Evolutionary conservation across 345 rosid genomes (phyloP), one percentile per base, ranked within the genome.

Genomic region (Eutrema yunnanense): DNA sequence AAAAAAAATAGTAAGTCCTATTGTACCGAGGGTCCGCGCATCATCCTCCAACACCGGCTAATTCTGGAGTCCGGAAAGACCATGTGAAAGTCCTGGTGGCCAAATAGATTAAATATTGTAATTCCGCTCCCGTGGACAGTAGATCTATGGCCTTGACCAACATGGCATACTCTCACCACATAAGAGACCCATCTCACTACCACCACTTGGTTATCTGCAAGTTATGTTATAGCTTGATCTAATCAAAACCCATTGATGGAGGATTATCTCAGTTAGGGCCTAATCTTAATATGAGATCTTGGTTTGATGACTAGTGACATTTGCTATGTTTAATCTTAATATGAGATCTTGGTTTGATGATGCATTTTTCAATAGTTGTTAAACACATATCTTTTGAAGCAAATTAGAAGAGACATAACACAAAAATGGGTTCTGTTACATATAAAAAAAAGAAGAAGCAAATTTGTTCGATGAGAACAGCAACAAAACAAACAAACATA

Each of bases 161-260:
- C 16, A 16, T 16, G 16, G 16, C 16, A 16, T 16, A 16, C 16
- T 16, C 16, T 16, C 16, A 16, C 16, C 16, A 16, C 16, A 16
- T 16, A 16, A 16, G 16, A 0, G 16, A 16, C 16, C 16, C 16
- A 16, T 16, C 16, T 0, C 16, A 16, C 16, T 16, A 16, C 16
- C 16, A 16, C 16, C 16, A 16, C 16, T 16, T 16, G 16, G 0
- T 16, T 16, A 16, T 16, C 48, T 56, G 3, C 71, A 55, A 44
- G 50, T 36, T 63, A 73, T 10, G 64, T 44, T 34, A 32, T 61
- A 63, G 22, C 44, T 58, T 58, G 63, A 58, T 37, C 63, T 46
- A 8, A 56, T 44, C 42, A 57, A 36, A 57, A 37, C 62, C 62
- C 52, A 41, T 65, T 50, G 11, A 36, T 27, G 40, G 19, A 38